Evolutionary conservation across 148 eudicot genomes (phyloP), one percentile per base, ranked within the genome.

Genomic region (Nepenthes gracilis): DNA sequence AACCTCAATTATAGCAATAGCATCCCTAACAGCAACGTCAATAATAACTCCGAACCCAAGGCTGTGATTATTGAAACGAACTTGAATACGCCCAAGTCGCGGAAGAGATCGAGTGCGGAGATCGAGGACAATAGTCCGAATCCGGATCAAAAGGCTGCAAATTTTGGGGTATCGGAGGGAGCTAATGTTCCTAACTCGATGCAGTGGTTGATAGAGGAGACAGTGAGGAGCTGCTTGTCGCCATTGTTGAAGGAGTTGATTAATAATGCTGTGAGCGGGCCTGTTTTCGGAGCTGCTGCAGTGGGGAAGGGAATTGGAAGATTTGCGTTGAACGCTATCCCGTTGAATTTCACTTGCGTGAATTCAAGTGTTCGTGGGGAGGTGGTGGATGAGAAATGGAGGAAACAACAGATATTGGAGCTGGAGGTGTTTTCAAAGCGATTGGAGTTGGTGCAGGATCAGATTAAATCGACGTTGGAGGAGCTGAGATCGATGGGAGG

Each of bases 341-440:
- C 82, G 1, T 33, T 78, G 76, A 78, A 71, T 38, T 78, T 74
- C 55, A 40, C 78, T 2, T 75, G 65, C 12, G 1, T 14, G 62
- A 70, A 57, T 67, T 53, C 53, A 2, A 45, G 63, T 3, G 60
- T 65, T 14, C 58, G 55, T 49, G 77, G 80, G 35, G 83, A 80
- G 59, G 49, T 60, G 60, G 70, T 68, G 65, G 90, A 84, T 63
- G 92, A 83, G 62, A 89, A 77, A 64, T 88, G 99, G 99, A 86
- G 89, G 81, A 89, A 86, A 69, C 97, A 89, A 58, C 95, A 93
- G 71, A 86, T 86, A 54, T 67, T 93, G 64, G 99, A 93, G 72
- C 71, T 93, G 74, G 99, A 93, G 71, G 96, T 93, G 57, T 89
- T 82, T 64, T 93, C 97, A 6, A 93, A 84, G 85, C 75, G 99